Base-by-base conservation (phyloP, 352 stramenopile species). In the Phytophthora vignae region DNA sequence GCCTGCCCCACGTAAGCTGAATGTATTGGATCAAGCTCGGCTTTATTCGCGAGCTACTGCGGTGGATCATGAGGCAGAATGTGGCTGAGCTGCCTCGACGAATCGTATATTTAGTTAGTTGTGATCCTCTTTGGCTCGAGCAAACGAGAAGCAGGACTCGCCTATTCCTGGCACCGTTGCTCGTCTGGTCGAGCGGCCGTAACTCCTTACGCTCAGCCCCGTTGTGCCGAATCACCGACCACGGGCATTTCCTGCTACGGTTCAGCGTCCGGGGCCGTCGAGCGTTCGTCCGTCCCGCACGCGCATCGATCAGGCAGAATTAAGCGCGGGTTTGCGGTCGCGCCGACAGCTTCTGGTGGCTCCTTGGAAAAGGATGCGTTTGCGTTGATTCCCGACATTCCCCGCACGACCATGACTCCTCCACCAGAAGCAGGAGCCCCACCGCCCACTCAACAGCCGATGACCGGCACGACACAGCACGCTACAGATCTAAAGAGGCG, bases 341-440 rank as follows among this genome's bases (percentile, higher is more conserved):
- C 67, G 67, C 71, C 71, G 67, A 66, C 61, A 76, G 67, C 67
- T 75, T 72, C 67, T 76, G 60, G 71, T 78, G 60, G 67, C 29
- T 78, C 67, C 60, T 75, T 78, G 61, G 67, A 78, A 78, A 71
- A 72, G 71, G 71, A 78, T 78, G 71, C 67, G 56, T 78, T 78
- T 76, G 71, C 67, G 50, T 76, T 76, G 62, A 76, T 76, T 73
- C 71, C 67, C 50, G 71, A 73, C 52, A 58, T 75, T 64, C 44
- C 60, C 67, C 57, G 61, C 61, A 76, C 61, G 57, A 75, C 52
- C 64, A 78, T 78, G 67, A 78, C 62, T 68, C 56, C 60, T 64
- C 57, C 67, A 72, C 67, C 67, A 73, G 67, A 73, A 78, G 71
- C 67, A 72, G 67, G 62, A 73, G 60, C 46, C 44, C 15, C 48